Conservation (phyloP, 2,329 filamentous ascomycete genomes). For the Aspergillus pseudoterreus region DNA sequence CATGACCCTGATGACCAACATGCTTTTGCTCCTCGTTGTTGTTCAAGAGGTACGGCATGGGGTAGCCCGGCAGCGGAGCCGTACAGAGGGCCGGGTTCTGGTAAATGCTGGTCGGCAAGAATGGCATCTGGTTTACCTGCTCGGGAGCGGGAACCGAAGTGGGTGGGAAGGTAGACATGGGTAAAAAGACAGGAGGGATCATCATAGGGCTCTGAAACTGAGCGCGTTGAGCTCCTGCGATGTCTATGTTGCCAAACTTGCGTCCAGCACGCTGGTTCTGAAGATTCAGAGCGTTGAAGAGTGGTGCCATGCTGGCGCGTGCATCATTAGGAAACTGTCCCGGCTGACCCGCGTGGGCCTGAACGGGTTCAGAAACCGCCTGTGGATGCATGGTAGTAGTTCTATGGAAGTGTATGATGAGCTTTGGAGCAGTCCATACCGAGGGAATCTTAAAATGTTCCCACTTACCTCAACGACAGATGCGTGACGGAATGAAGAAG, state of each 20-base stretch:
- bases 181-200: constrained; percentile 26
- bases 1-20: constrained; percentile 63
- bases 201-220: constrained; percentile 27
- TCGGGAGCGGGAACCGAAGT: constrained; percentile 28
- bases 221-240: constrained; percentile 25
- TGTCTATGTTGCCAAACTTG: constrained; percentile 26
- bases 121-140: constrained; percentile 32
- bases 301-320: constrained; percentile 17
- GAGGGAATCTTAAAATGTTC: not conserved
- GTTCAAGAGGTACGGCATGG: constrained; percentile 35
- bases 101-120: constrained; percentile 35
- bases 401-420: not conserved
- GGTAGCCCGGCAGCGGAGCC: constrained; percentile 29
- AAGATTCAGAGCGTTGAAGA: constrained; percentile 24
- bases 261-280: constrained; percentile 25
- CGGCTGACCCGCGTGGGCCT: constrained; percentile 19
- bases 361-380: constrained; percentile 21
- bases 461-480: not conserved
- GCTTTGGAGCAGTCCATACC: not conserved
- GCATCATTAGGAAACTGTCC: constrained; percentile 24
- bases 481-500: too few species aligned
- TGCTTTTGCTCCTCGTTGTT: constrained; percentile 38
- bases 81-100: constrained; percentile 31
- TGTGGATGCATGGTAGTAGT: constrained; percentile 17
- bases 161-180: constrained; percentile 26